Percentiles rank a stretch among this genome's conserved stretches.
phyloP scores from a whole-genome alignment of 2,329 filamentous ascomycete genomes.

The Cercospora brassicicola region DNA sequence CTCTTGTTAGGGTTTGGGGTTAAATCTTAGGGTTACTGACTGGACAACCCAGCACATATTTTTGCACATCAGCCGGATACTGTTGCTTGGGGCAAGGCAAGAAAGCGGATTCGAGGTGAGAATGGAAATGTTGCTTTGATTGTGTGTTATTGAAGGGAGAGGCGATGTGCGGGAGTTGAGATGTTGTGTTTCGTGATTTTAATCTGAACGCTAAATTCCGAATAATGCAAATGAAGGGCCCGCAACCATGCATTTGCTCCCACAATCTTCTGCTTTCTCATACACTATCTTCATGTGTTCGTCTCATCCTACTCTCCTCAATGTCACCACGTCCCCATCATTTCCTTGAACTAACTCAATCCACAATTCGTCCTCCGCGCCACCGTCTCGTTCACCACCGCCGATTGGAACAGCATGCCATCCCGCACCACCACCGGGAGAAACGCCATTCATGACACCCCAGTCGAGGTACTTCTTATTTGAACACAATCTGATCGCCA shows the following conservation, averaged over 20 bases:
- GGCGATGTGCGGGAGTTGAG: neutral
- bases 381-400: neutral
- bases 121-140: neutral
- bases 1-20: neutral
- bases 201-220: too few species aligned
- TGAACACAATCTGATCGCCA: constrained; percentile 18
- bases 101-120: too few species aligned
- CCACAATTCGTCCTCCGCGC: neutral
- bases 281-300: neutral
- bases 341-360: constrained; percentile 17
- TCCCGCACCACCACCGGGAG: neutral
- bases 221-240: too few species aligned
- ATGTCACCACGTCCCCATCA: neutral
- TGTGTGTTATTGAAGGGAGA: neutral
- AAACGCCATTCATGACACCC: neutral
- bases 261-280: too few species aligned
- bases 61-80: neutral
- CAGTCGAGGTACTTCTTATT: neutral
- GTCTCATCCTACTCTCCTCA: neutral
- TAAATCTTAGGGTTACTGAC: neutral
- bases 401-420: neutral
- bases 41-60: too few species aligned
- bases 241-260: too few species aligned
- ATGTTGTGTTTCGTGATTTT: neutral
- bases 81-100: neutral